A percentile compares a stretch with the other conserved stretches of the same genome.
Evolutionary conservation across 1,139 yeast species (phyloP).

Genomic region (Candida tropicalis): DNA sequence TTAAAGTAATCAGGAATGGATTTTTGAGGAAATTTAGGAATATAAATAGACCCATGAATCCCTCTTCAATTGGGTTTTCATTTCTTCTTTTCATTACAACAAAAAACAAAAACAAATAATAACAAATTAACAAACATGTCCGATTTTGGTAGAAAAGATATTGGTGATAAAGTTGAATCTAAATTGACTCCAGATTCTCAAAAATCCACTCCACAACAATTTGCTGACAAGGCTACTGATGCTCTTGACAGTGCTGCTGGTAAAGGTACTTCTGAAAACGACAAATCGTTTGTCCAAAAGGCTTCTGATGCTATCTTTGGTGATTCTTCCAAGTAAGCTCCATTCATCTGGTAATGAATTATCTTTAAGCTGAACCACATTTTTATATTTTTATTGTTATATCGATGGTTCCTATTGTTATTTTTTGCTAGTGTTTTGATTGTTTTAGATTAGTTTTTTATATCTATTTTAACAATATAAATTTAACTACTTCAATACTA

Average conservation of each 20-base stretch:
- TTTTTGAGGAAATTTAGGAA: background rate
- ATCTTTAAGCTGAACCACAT: background rate
- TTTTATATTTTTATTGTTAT: no score
- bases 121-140: slow-evolving; percentile 29
- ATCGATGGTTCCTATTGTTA: no score
- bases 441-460: no score
- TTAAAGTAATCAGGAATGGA: background rate
- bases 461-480: no score
- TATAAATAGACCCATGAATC: slow-evolving; percentile 9
- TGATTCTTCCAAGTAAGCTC: slow-evolving; percentile 14
- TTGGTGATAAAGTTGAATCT: slow-evolving; percentile 41
- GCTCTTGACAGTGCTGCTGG: slow-evolving; percentile 39
- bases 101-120: slow-evolving; percentile 4
- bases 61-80: background rate
- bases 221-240: slow-evolving; percentile 41
- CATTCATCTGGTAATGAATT: background rate
- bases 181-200: slow-evolving; percentile 46
- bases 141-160: slow-evolving; percentile 48
- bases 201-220: slow-evolving; percentile 41
- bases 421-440: no score
- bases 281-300: slow-evolving; percentile 44
- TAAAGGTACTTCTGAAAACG: slow-evolving; percentile 32
- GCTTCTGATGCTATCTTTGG: slow-evolving; percentile 44
- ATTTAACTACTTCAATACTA: no score
- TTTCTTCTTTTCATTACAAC: background rate